Evolutionary conservation across 805 yeast genomes (phyloP), one percentile per base, ranked within the genome.

Genomic region (Candida odintsovae): DNA sequence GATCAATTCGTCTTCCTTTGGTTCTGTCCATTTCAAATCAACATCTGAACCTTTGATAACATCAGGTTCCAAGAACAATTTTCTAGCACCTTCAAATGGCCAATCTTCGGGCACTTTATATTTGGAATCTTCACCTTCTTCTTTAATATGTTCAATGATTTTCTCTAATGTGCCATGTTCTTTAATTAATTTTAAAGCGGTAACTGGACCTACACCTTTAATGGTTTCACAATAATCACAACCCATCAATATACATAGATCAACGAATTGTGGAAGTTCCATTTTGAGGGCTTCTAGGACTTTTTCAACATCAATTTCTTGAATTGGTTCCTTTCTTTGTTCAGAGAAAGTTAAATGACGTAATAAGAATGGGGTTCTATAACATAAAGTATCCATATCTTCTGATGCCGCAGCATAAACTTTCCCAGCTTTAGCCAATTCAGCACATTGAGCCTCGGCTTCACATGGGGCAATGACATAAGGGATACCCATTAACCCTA

Each of bases 391-490:
- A 67, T 94, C 99, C 99, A 94, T 94, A 78, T 94, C 99, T 64
- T 94, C 99, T 6, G 96, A 86, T 1, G 97, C 99, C 3, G 98
- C 96, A 9, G 96, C 99, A 62, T 83, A 94, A 0, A 92, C 98
- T 61, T 89, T 90, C 2, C 96, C 97, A 12, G 80, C 78, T 48
- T 81, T 78, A 4, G 97, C 97, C 41, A 94, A 68, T 52, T 82
- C 94, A 0, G 99, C 98, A 71, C 99, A 94, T 59, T 94, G 98
- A 0, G 99, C 96, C 64, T 94, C 99, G 2, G 99, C 99, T 66
- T 94, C 99, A 63, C 97, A 84, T 1, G 99, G 99, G 0, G 99
- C 98, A 45, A 80, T 82, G 6, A 94, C 85, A 56, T 72, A 87
- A 2, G 99, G 99, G 42, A 94, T 86, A 0, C 99, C 99, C 99